Base-by-base conservation (phyloP, 164 flowering plant species). In the Aristolochia contorta region DNA sequence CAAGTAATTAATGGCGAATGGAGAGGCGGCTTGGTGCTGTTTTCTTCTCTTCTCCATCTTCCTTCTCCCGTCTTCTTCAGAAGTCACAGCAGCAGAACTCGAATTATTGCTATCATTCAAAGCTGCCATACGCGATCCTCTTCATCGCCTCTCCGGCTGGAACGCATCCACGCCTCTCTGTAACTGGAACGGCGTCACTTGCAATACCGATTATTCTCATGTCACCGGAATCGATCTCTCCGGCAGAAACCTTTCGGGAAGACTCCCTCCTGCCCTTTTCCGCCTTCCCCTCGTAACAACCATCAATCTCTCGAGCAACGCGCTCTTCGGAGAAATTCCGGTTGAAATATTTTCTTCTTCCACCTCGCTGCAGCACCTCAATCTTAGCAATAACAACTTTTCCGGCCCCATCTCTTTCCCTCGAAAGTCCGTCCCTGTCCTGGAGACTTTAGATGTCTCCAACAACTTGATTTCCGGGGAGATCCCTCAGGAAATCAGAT, bases 371-470 rank as follows among this genome's bases (percentile, higher is more conserved):
- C 74, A 64, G 15, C 46, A 64, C 59, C 83, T 91, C 61, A 91
- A 91, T 62, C 80, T 91, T 12, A 87, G 89, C 67, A 85, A 87
- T 59, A 87, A 87, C 67, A 85, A 87, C 61, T 70, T 87, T 59
- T 79, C 88, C 0, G 91, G 95, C 12, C 20, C 64, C 0, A 59
- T 53, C 23, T 47, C 51, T 6, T 4, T 86, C 2, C 90, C 97
- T 1, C 57, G 24, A 2, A 74, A 75, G n/a, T 59, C 73, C 6
- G 43, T 65, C 18, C 58, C 80, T 6, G 6, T 0, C 55, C 70
- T 80, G 15, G 37, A 68, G 57, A 62, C 65, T 62, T 64, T 83
- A 51, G 87, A 83, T 60, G 65, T 83, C 67, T 78, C 84, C 45
- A 69, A 66, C 41, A 83, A 80, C 62, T 21, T 70, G 45, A 71